Conservation (phyloP, 768 basidiomycete species). For the Podaxis mareebaensis region DNA sequence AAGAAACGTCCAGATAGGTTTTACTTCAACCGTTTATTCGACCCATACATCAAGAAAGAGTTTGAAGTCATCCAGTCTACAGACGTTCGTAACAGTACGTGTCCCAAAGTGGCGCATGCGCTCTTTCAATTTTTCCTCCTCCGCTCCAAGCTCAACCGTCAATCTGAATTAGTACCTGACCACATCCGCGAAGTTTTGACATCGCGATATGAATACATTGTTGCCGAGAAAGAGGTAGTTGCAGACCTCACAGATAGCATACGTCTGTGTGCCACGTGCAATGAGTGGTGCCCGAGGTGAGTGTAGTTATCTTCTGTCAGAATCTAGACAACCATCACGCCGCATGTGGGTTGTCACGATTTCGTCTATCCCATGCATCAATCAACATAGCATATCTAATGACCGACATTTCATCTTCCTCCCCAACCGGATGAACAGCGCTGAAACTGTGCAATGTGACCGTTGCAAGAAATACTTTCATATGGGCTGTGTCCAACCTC, state of each 20-base stretch:
- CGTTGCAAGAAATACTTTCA: conserved; percentile 94
- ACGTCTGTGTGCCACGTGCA: conserved; percentile 84
- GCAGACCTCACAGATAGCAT: conserved; percentile 86
- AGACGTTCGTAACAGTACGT: conserved; percentile 87
- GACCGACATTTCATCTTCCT: conserved; percentile 16
- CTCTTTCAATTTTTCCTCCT: conserved; percentile 7
- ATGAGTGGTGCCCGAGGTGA: conserved; percentile 87
- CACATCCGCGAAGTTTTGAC: conserved; percentile 76
- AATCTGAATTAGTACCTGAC: conserved; percentile 63
- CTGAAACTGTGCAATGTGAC: conserved; percentile 87
- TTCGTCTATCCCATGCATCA: conserved; percentile 17
- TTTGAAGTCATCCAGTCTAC: conserved; percentile 91
- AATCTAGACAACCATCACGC: conserved; percentile 14
- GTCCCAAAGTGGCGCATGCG: conserved; percentile 7
- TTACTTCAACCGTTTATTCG: conserved; percentile 94
- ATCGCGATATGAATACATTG: conserved; percentile 90
- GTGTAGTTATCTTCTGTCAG: conserved; percentile 25
- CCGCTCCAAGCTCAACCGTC: conserved; percentile 19
- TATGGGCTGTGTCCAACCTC: conserved; percentile 92
- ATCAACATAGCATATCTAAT: conserved; percentile 12
- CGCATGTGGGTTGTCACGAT: conserved; percentile 15
- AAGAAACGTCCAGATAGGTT: conserved; percentile 94
- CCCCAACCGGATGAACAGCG: conserved; percentile 38
- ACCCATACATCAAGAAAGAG: conserved; percentile 97
- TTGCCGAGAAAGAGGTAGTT: conserved; percentile 92